Conservation (phyloP, 2,329 filamentous ascomycete species). For the Simplicillium sp. region DNA sequence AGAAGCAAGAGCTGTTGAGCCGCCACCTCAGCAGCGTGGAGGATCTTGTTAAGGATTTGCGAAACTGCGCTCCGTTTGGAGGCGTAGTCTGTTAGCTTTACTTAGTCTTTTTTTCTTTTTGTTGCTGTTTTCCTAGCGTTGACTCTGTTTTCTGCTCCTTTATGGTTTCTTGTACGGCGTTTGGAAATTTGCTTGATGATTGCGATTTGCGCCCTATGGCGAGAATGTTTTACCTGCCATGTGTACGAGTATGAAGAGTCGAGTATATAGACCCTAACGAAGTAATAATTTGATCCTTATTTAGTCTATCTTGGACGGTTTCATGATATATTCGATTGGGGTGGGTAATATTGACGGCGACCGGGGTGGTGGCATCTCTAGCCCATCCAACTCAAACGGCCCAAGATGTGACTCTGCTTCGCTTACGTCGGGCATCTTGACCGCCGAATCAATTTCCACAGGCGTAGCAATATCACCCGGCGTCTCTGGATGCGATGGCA, state of each 20-base stretch:
- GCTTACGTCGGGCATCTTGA: constrained; percentile 4
- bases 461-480: constrained; percentile 40
- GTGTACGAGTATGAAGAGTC: too few species aligned
- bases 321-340: background rate
- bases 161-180: constrained; percentile 9
- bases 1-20: constrained; percentile 73
- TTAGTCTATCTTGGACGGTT: background rate
- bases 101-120: constrained; percentile 10
- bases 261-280: background rate
- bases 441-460: constrained; percentile 42
- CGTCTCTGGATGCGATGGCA: constrained; percentile 32
- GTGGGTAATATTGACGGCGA: constrained; percentile 3
- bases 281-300: constrained; percentile 1
- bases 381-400: background rate
- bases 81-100: constrained; percentile 44
- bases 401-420: background rate
- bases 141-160: constrained; percentile 3
- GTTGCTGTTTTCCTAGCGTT: constrained; percentile 2
- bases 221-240: background rate
- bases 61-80: constrained; percentile 68
- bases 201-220: constrained; percentile 7
- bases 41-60: constrained; percentile 74
- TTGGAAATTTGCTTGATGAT: constrained; percentile 7
- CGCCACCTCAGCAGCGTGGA: constrained; percentile 75
- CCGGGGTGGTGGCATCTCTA: background rate